phyloP scores from a whole-genome alignment of 371 early-diverging fungal species.

The Lichtheimia ramosa region DNA sequence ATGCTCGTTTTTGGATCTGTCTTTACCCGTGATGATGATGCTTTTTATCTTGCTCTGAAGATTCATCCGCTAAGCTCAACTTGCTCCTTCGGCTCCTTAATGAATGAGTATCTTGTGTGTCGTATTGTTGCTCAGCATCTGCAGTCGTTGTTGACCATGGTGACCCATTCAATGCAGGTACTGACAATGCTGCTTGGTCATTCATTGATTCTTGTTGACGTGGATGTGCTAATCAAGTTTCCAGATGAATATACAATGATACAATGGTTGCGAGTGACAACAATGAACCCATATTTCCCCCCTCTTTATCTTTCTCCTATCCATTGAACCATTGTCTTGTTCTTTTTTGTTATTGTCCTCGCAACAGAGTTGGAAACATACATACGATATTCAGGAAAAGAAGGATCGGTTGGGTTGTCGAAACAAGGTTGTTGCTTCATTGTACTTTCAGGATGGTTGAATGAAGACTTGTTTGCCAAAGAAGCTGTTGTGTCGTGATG shows the following conservation, averaged over 20 bases:
- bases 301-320: too few relatives aligned
- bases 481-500: too few relatives aligned
- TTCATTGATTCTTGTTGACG: background rate
- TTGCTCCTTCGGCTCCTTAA: conserved; percentile 4
- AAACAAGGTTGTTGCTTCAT: too few relatives aligned
- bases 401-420: too few relatives aligned
- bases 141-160: background rate
- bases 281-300: background rate
- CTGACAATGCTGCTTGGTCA: background rate
- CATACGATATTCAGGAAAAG: conserved; percentile 8
- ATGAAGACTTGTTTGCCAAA: too few relatives aligned
- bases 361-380: conserved; percentile 2
- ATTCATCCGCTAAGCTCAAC: background rate
- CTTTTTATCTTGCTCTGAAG: background rate
- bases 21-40: background rate
- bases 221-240: background rate
- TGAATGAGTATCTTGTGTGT: background rate
- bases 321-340: too few relatives aligned
- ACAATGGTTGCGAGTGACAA: background rate
- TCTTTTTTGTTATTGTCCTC: too few relatives aligned
- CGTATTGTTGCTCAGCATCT: background rate
- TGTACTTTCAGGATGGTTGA: too few relatives aligned
- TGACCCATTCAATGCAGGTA: too few relatives aligned
- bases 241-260: background rate
- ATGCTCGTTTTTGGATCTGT: conserved; percentile 1